Evolutionary conservation across 148 eudicot species (phyloP).

Genomic region (Rhododendron henanense): DNA sequence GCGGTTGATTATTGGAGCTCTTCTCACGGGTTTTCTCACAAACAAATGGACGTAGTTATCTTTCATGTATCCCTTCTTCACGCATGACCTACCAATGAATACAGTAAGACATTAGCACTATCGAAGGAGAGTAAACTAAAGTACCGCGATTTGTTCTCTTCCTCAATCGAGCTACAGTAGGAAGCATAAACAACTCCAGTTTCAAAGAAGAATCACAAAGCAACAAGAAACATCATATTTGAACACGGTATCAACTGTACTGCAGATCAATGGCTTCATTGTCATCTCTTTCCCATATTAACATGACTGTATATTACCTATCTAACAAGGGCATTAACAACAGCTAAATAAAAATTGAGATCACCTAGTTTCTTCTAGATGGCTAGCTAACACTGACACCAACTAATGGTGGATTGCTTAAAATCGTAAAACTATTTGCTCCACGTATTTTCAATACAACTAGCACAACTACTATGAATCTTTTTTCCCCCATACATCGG

Average conservation of each 20-base stretch:
- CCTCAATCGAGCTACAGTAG: neutral
- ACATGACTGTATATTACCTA: neutral
- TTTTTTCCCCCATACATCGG: neutral
- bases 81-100: constrained; percentile 68
- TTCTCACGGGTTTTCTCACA: constrained; percentile 84
- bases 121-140: neutral
- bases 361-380: neutral
- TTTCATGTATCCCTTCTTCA: constrained; percentile 93
- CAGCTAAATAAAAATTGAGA: neutral
- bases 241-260: neutral
- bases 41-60: constrained; percentile 87
- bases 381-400: neutral
- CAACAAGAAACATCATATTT: neutral
- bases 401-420: neutral
- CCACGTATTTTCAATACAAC: neutral
- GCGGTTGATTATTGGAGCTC: constrained; percentile 98
- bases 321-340: neutral
- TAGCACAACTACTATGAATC: neutral
- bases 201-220: neutral
- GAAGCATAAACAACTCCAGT: neutral
- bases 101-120: neutral
- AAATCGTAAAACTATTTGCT: neutral
- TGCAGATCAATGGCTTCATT: neutral
- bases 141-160: neutral
- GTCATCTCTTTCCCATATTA: neutral